A percentile compares a stretch with the other conserved stretches of the same genome.
Evolutionary conservation across 257 asterid genomes (phyloP).

Genomic region (Henckelia pumila): DNA sequence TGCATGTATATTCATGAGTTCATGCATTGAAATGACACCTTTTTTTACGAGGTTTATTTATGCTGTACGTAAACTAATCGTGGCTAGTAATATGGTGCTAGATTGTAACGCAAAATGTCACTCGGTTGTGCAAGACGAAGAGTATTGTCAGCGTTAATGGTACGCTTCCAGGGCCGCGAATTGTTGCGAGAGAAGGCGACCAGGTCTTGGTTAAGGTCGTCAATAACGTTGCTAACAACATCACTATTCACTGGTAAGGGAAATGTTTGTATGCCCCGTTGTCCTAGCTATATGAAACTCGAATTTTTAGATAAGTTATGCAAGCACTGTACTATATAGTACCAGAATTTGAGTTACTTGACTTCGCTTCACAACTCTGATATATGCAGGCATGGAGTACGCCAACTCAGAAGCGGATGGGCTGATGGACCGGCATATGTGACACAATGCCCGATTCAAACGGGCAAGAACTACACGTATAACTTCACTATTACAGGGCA

Average conservation of each 20-base stretch:
- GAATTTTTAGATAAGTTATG: not conserved
- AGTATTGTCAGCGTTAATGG: slow-evolving; percentile 57
- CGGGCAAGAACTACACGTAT: slow-evolving; percentile 48
- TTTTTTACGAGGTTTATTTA: not conserved
- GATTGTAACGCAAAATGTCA: slow-evolving; percentile 57
- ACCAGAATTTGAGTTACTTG: not conserved
- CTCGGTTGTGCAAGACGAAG: slow-evolving; percentile 59
- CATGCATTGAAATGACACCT: not conserved
- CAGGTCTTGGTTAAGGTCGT: slow-evolving; percentile 52
- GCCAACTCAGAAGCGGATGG: slow-evolving; percentile 66
- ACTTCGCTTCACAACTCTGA: not conserved
- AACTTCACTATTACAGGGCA: slow-evolving; percentile 71
- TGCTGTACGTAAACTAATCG: not conserved
- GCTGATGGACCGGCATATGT: slow-evolving; percentile 68
- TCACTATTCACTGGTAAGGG: slow-evolving; percentile 61
- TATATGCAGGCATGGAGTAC: slow-evolving; percentile 65
- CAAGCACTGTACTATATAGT: too few relatives aligned
- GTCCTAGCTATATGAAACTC: not conserved
- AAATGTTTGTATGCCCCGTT: not conserved
- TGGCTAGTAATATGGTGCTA: slow-evolving; percentile 22
- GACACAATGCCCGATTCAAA: slow-evolving; percentile 69
- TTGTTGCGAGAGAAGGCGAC: slow-evolving; percentile 66
- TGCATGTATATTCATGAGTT: not conserved
- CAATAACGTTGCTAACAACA: slow-evolving; percentile 49
- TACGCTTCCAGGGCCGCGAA: slow-evolving; percentile 56